phyloP scores from a whole-genome alignment of 495 filamentous ascomycete species.

The Sphaerosporella brunnea region DNA sequence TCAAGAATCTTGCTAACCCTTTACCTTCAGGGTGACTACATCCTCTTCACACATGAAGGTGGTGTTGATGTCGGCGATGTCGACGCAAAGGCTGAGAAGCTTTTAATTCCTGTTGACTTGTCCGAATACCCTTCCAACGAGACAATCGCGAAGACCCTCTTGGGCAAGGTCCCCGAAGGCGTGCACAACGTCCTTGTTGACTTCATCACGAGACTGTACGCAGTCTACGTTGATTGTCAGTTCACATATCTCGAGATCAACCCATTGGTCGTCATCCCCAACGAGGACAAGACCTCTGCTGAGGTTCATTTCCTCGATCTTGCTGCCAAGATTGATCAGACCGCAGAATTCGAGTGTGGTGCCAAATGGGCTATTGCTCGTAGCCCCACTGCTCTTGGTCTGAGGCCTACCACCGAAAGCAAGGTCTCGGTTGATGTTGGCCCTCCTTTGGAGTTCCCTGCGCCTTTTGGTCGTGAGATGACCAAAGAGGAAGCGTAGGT shows the following conservation, averaged over 20 bases:
- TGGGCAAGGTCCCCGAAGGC: constrained; percentile 87
- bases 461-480: constrained; percentile 94
- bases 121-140: constrained; percentile 89
- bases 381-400: constrained; percentile 67
- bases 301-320: constrained; percentile 96
- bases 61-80: constrained; percentile 99
- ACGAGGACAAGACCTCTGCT: constrained; percentile 74
- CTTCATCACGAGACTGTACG: constrained; percentile 80
- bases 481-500: constrained; percentile 76
- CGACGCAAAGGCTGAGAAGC: constrained; percentile 94
- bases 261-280: constrained; percentile 93
- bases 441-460: constrained; percentile 95
- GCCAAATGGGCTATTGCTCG: constrained; percentile 96
- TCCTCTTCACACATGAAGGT: constrained; percentile 98
- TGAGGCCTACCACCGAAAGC: constrained; percentile 42
- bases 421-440: constrained; percentile 92
- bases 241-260: constrained; percentile 99
- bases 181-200: constrained; percentile 95
- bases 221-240: constrained; percentile 98
- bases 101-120: constrained; percentile 91
- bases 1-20: constrained; percentile 1
- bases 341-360: constrained; percentile 97
- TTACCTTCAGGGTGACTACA: constrained; percentile 73
- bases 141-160: constrained; percentile 62
- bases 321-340: constrained; percentile 97